phyloP scores from a whole-genome alignment of 2,329 filamentous ascomycete genomes.

The Mariannaea sp. region DNA sequence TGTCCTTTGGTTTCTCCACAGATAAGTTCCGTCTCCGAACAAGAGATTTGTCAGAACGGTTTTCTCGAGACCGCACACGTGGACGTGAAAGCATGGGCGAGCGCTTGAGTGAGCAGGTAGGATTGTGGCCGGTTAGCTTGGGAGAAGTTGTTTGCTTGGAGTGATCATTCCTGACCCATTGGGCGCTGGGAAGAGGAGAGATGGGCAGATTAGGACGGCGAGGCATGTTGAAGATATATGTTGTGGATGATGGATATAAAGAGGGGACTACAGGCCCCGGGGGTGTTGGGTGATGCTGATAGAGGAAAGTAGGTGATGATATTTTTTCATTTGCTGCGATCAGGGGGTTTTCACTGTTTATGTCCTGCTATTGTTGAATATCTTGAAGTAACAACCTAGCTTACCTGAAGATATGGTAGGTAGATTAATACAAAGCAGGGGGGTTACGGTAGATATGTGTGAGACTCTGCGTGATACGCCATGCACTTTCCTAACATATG shows the following conservation, averaged over 20 bases:
- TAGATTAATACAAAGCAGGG: no score
- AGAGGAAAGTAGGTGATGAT: neutral
- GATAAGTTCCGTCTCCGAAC: constrained; percentile 18
- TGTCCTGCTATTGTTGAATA: neutral
- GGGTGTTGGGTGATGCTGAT: neutral
- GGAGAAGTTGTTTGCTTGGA: constrained; percentile 10
- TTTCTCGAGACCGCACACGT: neutral
- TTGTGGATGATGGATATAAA: neutral
- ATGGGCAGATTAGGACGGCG: constrained; percentile 24
- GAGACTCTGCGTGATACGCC: no score
- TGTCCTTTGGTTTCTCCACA: constrained; percentile 11
- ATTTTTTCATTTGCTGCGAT: neutral
- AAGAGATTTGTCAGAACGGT: neutral
- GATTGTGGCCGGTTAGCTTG: constrained; percentile 1
- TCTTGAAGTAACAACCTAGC: no score
- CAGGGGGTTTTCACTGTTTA: neutral
- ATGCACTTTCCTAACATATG: no score
- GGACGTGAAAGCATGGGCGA: constrained; percentile 4
- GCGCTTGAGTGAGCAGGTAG: constrained; percentile 13
- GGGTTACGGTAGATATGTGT: no score
- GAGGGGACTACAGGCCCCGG: constrained; percentile 3
- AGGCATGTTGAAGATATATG: constrained; percentile 25
- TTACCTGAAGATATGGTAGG: no score
- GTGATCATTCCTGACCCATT: neutral
- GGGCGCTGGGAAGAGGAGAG: constrained; percentile 11